Percentiles rank a stretch among this genome's conserved stretches.
Conservation (phyloP, 805 yeast species). For the Blastobotrys muscicola region DNA sequence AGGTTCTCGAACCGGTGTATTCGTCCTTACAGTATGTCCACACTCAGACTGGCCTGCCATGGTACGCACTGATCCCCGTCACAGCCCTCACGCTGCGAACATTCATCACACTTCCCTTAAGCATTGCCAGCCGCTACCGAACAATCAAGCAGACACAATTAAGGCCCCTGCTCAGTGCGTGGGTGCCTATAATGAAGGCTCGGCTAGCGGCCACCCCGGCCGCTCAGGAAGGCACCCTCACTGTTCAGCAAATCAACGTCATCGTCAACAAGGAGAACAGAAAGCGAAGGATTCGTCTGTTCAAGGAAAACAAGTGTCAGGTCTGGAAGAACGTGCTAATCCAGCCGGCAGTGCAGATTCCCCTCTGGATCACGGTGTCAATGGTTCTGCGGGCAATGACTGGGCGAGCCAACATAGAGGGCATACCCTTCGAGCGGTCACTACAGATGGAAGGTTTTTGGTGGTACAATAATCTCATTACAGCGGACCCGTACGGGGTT, state of each 20-base stretch:
- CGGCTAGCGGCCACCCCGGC: slow-evolving; percentile 36
- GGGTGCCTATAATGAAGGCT: slow-evolving; percentile 61
- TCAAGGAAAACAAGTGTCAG: slow-evolving; percentile 57
- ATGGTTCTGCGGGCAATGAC: slow-evolving; percentile 65
- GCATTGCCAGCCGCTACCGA: slow-evolving; percentile 60
- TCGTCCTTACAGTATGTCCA: slow-evolving; percentile 18
- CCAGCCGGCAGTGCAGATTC: slow-evolving; percentile 75
- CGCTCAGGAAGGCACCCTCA: slow-evolving; percentile 31
- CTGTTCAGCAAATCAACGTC: slow-evolving; percentile 69
- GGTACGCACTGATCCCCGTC: slow-evolving; percentile 75
- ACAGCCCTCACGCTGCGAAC: slow-evolving; percentile 60
- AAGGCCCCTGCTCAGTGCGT: slow-evolving; percentile 63
- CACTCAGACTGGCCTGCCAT: slow-evolving; percentile 47
- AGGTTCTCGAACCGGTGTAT: slow-evolving; percentile 15
- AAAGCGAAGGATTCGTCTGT: slow-evolving; percentile 63
- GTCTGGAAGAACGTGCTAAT: slow-evolving; percentile 63
- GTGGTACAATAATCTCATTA: slow-evolving; percentile 54
- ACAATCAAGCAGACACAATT: slow-evolving; percentile 61
- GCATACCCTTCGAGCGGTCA: slow-evolving; percentile 25
- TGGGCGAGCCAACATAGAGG: slow-evolving; percentile 36
- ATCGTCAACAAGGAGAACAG: slow-evolving; percentile 70
- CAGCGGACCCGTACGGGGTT: slow-evolving; percentile 50
- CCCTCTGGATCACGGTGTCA: slow-evolving; percentile 76
- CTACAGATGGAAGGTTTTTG: slow-evolving; percentile 43
- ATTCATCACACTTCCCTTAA: slow-evolving; percentile 65